Conservation (phyloP, 2,329 filamentous ascomycete species). For the Nannizziopsis barbatae region DNA sequence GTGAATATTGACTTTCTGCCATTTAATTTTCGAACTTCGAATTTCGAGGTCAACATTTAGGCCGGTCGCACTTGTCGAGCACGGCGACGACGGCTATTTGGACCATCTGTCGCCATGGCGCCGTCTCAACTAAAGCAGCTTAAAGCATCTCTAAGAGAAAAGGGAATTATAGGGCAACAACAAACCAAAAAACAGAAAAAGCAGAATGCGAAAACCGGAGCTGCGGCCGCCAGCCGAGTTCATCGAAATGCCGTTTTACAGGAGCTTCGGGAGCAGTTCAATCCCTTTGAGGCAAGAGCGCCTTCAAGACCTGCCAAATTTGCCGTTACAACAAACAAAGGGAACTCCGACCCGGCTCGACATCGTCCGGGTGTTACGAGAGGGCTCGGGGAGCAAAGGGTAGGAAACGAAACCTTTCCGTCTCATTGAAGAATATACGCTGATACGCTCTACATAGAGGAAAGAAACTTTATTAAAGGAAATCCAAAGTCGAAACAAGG, state of each 20-base stretch:
- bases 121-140: slow-evolving; percentile 94
- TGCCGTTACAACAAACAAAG: slow-evolving; percentile 58
- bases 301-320: slow-evolving; percentile 71
- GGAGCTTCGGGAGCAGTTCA: slow-evolving; percentile 88
- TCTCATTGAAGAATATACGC: neutral
- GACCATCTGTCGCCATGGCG: slow-evolving; percentile 52
- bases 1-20: slow-evolving; percentile 25
- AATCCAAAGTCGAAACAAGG: slow-evolving; percentile 78
- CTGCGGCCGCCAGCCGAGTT: slow-evolving; percentile 60
- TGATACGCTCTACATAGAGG: slow-evolving; percentile 40
- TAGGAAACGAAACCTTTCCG: slow-evolving; percentile 30
- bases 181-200: slow-evolving; percentile 93
- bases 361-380: slow-evolving; percentile 75
- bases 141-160: slow-evolving; percentile 78
- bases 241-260: slow-evolving; percentile 67
- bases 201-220: slow-evolving; percentile 55
- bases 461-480: slow-evolving; percentile 77
- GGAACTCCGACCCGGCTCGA: slow-evolving; percentile 45
- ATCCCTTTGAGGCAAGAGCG: slow-evolving; percentile 90
- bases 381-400: slow-evolving; percentile 73
- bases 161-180: slow-evolving; percentile 80
- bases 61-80: neutral
- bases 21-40: neutral
- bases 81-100: neutral
- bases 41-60: neutral